phyloP scores from a whole-genome alignment of 2,329 filamentous ascomycete species.

The Cladosporium sp. region DNA sequence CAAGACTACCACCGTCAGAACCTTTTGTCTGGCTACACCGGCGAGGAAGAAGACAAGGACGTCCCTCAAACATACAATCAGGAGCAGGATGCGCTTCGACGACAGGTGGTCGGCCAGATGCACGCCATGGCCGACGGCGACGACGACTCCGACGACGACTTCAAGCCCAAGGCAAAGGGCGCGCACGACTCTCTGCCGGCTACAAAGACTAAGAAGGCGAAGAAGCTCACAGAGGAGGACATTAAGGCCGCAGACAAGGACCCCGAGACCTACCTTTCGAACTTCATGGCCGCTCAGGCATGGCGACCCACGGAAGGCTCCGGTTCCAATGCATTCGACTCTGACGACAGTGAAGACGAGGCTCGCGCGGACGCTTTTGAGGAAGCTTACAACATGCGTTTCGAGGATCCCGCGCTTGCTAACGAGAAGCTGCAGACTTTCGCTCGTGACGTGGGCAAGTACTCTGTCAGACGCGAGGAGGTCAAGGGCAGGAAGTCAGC shows the following conservation, averaged over 20 bases:
- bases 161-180: conserved; percentile 49
- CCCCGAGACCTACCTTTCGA: conserved; percentile 89
- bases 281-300: conserved; percentile 88
- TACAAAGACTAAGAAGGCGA: conserved; percentile 33
- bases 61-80: conserved; percentile 72
- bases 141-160: conserved; percentile 66
- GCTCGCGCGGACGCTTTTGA: conserved; percentile 83
- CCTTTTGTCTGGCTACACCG: conserved; percentile 70
- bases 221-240: conserved; percentile 59
- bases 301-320: conserved; percentile 74
- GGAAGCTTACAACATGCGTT: conserved; percentile 91
- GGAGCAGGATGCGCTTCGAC: conserved; percentile 83
- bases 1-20: conserved; percentile 92
- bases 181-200: conserved; percentile 31
- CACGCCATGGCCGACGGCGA: conserved; percentile 62
- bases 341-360: conserved; percentile 80
- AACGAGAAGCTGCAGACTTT: conserved; percentile 89
- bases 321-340: conserved; percentile 81
- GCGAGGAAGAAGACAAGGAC: conserved; percentile 59
- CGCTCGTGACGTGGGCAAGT: conserved; percentile 79
- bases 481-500: conserved; percentile 77
- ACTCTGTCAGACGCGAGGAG: conserved; percentile 84
- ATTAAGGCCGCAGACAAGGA: conserved; percentile 79
- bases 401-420: conserved; percentile 85
- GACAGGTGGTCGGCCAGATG: conserved; percentile 77